phyloP scores from a whole-genome alignment of 768 basidiomycete genomes.

The Heimioporus sp. region DNA sequence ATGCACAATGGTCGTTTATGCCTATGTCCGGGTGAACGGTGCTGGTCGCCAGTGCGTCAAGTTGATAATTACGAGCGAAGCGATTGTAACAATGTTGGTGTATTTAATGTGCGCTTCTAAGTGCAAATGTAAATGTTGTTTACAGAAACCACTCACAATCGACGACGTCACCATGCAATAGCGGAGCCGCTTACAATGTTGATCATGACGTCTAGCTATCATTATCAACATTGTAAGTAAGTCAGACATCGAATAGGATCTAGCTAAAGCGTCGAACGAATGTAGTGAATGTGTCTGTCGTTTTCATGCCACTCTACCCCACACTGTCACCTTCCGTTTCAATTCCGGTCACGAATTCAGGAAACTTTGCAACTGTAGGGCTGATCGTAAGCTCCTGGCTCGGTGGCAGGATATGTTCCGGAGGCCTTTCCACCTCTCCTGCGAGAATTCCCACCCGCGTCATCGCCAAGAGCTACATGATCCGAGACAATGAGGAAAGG shows the following conservation, averaged over 20 bases:
- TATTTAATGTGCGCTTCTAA: too few species aligned
- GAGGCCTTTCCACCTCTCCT: slow-evolving; percentile 56
- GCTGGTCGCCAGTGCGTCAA: too few species aligned
- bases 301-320: not conserved
- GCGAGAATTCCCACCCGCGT: slow-evolving; percentile 70
- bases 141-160: too few species aligned
- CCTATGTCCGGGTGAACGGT: not conserved
- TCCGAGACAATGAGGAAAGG: not conserved
- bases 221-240: too few species aligned
- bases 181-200: too few species aligned
- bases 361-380: slow-evolving; percentile 6
- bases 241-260: too few species aligned
- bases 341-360: not conserved
- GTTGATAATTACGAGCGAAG: too few species aligned
- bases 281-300: not conserved
- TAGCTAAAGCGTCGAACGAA: slow-evolving; percentile 15
- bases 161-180: too few species aligned
- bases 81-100: too few species aligned
- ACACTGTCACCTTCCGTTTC: not conserved
- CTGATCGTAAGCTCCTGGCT: slow-evolving; percentile 39
- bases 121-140: too few species aligned
- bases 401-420: slow-evolving; percentile 44
- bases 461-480: slow-evolving; percentile 61
- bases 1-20: not conserved
- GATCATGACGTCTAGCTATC: too few species aligned